phyloP scores from a whole-genome alignment of 2,329 filamentous ascomycete genomes.

The Elsinoe necatrix region DNA sequence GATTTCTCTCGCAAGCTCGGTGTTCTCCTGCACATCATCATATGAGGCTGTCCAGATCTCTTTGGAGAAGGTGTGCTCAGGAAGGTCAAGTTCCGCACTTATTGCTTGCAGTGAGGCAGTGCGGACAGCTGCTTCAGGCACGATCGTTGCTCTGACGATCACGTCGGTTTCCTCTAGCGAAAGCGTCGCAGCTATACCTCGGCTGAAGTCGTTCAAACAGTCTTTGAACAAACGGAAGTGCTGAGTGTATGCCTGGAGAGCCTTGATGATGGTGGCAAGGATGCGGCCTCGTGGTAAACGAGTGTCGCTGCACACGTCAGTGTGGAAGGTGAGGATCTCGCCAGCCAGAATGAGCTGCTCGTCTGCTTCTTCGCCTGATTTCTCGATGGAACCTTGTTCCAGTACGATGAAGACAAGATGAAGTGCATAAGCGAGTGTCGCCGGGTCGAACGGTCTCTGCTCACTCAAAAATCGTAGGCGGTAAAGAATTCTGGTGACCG shows the following conservation, averaged over 20 bases:
- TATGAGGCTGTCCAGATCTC: slow-evolving; percentile 92
- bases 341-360: slow-evolving; percentile 82
- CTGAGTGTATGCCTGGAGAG: slow-evolving; percentile 82
- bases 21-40: slow-evolving; percentile 82
- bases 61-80: slow-evolving; percentile 73
- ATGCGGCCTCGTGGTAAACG: slow-evolving; percentile 69
- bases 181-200: slow-evolving; percentile 77
- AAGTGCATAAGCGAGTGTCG: slow-evolving; percentile 79
- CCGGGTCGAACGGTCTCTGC: slow-evolving; percentile 84
- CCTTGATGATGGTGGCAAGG: slow-evolving; percentile 60
- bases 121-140: slow-evolving; percentile 69
- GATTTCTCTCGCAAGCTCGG: slow-evolving; percentile 72
- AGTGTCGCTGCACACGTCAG: slow-evolving; percentile 65
- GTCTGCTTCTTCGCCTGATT: slow-evolving; percentile 66
- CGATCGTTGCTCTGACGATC: slow-evolving; percentile 70
- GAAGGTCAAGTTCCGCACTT: slow-evolving; percentile 84
- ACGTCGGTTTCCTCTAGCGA: slow-evolving; percentile 61
- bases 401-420: slow-evolving; percentile 74
- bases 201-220: slow-evolving; percentile 76
- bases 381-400: slow-evolving; percentile 67
- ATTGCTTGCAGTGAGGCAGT: slow-evolving; percentile 82
- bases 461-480: slow-evolving; percentile 83
- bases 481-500: slow-evolving; percentile 84
- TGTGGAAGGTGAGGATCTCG: slow-evolving; percentile 84
- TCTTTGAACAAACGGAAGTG: slow-evolving; percentile 96